Base-by-base conservation (phyloP, 2,329 filamentous ascomycete genomes). In the Microcyclospora pomicola region DNA sequence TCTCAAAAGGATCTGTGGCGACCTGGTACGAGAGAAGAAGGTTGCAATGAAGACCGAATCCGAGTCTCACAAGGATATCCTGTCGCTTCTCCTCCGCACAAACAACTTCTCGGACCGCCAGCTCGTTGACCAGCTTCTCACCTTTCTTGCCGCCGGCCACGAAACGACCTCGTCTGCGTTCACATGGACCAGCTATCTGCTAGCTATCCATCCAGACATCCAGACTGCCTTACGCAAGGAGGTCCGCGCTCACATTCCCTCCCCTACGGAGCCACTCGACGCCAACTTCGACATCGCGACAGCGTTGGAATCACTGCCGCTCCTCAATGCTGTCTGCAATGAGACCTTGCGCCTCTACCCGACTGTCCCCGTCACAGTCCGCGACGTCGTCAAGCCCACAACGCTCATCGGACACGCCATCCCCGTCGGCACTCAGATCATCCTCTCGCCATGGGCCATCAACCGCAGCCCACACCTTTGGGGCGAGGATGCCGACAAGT, bases 81-180 rank as follows among this genome's bases (percentile, higher is more conserved):
- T 68, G 2, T 61, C 68, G 0, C 59, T 69, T 10, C 63, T 73
- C 35, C 67, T 75, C 43, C 62, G 65, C 42, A 66, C 65, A 2
- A 64, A 65, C 37, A 62, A 67, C 38, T 74, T 74, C 48, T 65
- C 67, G 0, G 69, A 75, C 37, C 52, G 60, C 3, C 59, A 65
- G n/a, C 51, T 75, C 10, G 65, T 67, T 6, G 69, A 74, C 44
- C 71, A 74, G 39, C 59, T 74, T 1, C 51, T 75, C 16, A 75
- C 71, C 0, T 73, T 73, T 45, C 50, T 75, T 3, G 71, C 70
- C 2, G 69, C 69, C 3, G 69, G 64, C 5, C 83, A 88, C 57
- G 82, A 88, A 61, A 88, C 83, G 1, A 87, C 82, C 0, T 75
- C 83, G 1, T 72, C 77, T 1, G 71, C 82, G 13, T 67, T 91